Evolutionary conservation across 106 monocot species (phyloP), one percentile per base, ranked within the genome.

Genomic region (Dendrobium catenatum): DNA sequence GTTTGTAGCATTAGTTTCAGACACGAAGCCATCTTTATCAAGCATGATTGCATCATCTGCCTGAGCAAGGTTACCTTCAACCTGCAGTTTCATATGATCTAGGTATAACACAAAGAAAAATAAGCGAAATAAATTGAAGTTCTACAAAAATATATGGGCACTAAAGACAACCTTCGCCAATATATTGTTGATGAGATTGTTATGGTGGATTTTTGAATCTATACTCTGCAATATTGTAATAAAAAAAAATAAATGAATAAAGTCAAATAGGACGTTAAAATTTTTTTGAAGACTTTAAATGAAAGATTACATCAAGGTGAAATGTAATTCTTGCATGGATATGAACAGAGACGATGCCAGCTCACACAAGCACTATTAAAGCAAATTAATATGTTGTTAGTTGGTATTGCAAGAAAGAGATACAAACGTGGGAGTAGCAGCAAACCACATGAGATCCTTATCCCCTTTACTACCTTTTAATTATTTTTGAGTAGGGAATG

Each of bases 201-300:
- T 95, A 86, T 98, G 98, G 86, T 98, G 98, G 83, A 98, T 98
- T 88, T 98, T 98, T 49, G 94, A 98, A 83, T 98, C 98, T 86
- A 95, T 78, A 77, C 91, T 85, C 98, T 98, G 86, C 48, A 70
- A 86, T 42, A 84, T 85, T 59, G 22, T 27, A 37, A 70, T 22
- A 43, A 73, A 75, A 47, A 16, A 44, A 29, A n/a, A 44, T 29
- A n/a, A 55, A 84, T 41, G 20, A 81, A 72, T 48, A 15, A 48
- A 76, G 26, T 26, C 27, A 76, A 22, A 43, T 44, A 74, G 5
- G 42, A 9, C 2, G 16, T 74, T 43, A 4, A 18, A 18, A 73
- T 9, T 24, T 26, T 19, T 24, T 37, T 33, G 70, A 2, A 70
- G 15, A 33, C 70, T 16, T 37, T 4, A 70, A 33, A 42, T 20